phyloP scores from a whole-genome alignment of 495 filamentous ascomycete species.

The Neurospora sp. region DNA sequence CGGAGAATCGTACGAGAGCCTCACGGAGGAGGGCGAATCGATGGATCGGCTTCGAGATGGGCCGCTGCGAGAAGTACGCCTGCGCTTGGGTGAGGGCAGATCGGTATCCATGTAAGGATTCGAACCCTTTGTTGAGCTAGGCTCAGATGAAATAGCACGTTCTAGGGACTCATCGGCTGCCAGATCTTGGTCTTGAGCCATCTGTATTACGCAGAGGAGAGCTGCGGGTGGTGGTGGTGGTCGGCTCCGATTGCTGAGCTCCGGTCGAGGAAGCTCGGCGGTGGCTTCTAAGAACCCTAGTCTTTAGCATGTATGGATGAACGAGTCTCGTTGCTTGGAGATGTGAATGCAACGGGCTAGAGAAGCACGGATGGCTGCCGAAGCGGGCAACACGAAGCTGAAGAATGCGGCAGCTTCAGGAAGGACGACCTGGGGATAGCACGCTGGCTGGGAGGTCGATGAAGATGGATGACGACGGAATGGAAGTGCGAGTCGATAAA shows the following conservation, averaged over 20 bases:
- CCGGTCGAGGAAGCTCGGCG: conserved; percentile 25
- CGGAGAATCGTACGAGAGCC: conserved; percentile 11
- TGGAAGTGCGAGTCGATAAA: neutral
- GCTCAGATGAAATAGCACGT: conserved; percentile 49
- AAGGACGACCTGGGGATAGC: neutral
- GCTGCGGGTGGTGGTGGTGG: conserved; percentile 7
- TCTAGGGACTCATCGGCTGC: conserved; percentile 40
- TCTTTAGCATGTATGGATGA: conserved; percentile 25
- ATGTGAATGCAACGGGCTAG: neutral
- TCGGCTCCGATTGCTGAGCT: conserved; percentile 14
- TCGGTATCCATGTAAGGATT: conserved; percentile 48
- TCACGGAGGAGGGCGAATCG: conserved; percentile 16
- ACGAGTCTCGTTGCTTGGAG: neutral
- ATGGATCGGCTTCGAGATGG: conserved; percentile 32
- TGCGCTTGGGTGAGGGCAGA: conserved; percentile 41
- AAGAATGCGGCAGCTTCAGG: neutral
- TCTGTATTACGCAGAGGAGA: conserved; percentile 29
- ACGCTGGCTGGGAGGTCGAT: neutral
- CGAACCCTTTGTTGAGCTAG: conserved; percentile 42
- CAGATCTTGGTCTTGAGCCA: conserved; percentile 38
- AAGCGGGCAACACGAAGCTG: neutral
- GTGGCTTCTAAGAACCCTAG: conserved; percentile 21
- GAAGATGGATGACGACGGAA: neutral
- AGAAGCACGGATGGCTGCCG: neutral
- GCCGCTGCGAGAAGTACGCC: conserved; percentile 33